These are phyloP conservation scores for Phytophthora pisi DNA, from an alignment of 352 stramenopile genomes.

Conservation along the genomic window DNA sequence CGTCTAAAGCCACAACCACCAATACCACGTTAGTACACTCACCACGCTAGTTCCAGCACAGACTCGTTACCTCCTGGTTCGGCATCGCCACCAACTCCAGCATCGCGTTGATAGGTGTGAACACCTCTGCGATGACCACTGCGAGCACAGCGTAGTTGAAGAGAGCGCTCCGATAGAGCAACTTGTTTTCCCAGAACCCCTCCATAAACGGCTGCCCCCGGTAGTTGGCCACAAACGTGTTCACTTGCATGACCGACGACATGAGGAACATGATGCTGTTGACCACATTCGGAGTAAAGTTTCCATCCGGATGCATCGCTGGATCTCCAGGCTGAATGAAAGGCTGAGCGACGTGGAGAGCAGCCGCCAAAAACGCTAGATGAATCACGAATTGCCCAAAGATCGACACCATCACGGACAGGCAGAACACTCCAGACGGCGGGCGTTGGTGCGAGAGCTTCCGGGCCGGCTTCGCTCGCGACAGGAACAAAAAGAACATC, in stretches of 20 bases:
- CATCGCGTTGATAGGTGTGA: conserved; percentile 90
- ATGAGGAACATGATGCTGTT: conserved; percentile 99
- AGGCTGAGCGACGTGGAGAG: conserved; percentile 88
- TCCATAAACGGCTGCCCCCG: conserved; percentile 98
- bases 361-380: conserved; percentile 91
- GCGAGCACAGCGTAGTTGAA: conserved; percentile 82
- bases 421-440: conserved; percentile 95
- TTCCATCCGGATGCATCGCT: conserved; percentile 76
- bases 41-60: background rate
- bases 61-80: conserved; percentile 46
- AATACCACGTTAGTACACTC: conserved; percentile 11
- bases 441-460: conserved; percentile 94
- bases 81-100: conserved; percentile 92
- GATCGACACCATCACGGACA: conserved; percentile 93
- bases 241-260: conserved; percentile 93
- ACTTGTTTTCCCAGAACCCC: conserved; percentile 95
- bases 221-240: conserved; percentile 99
- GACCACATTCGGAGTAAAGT: conserved; percentile 98
- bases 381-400: conserved; percentile 97
- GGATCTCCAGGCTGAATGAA: conserved; percentile 88
- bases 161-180: conserved; percentile 90
- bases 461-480: conserved; percentile 92
- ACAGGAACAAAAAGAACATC: conserved; percentile 58
- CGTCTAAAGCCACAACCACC: conserved; percentile 34
- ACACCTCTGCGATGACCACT: conserved; percentile 90